These are phyloP conservation scores for Echinochloa phyllopogon DNA, from an alignment of 176 grass and related monocot species.

Conservation along the genomic window DNA sequence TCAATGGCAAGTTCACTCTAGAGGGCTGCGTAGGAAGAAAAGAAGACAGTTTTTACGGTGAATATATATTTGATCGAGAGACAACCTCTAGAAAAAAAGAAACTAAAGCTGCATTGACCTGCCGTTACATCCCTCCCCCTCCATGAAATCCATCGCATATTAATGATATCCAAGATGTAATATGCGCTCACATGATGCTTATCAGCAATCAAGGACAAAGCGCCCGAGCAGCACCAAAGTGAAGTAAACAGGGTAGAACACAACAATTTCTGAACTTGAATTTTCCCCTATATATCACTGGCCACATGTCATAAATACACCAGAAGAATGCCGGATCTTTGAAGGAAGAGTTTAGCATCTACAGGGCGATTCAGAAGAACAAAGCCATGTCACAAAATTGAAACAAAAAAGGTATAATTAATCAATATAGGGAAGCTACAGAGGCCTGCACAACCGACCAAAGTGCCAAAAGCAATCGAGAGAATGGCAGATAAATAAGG, in stretches of 20 bases:
- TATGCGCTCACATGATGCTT: too few species aligned
- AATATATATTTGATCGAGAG: too few species aligned
- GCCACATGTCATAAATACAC: constrained; percentile 46
- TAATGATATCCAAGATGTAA: too few species aligned
- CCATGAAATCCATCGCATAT: too few species aligned
- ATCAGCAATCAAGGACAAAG: not conserved
- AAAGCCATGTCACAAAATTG: constrained; percentile 33
- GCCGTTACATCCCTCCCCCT: too few species aligned
- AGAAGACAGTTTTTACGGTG: too few species aligned
- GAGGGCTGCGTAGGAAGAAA: too few species aligned
- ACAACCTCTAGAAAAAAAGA: too few species aligned
- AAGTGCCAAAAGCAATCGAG: constrained; percentile 38
- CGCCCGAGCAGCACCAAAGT: constrained; percentile 1
- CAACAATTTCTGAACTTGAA: not conserved
- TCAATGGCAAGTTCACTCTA: too few species aligned
- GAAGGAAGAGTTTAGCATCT: constrained; percentile 39
- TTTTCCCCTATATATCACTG: constrained; percentile 43
- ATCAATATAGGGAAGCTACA: constrained; percentile 12
- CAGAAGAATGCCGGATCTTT: constrained; percentile 43
- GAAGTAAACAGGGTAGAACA: constrained; percentile 11
- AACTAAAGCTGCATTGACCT: too few species aligned
- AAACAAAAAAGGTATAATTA: not conserved
- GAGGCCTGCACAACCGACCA: constrained; percentile 34
- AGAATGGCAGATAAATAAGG: constrained; percentile 38
- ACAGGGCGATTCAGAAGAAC: constrained; percentile 22